Evolutionary conservation across 176 grass and related monocot genomes (phyloP), one percentile per base, ranked within the genome.

Genomic region (Leersia perrieri): DNA sequence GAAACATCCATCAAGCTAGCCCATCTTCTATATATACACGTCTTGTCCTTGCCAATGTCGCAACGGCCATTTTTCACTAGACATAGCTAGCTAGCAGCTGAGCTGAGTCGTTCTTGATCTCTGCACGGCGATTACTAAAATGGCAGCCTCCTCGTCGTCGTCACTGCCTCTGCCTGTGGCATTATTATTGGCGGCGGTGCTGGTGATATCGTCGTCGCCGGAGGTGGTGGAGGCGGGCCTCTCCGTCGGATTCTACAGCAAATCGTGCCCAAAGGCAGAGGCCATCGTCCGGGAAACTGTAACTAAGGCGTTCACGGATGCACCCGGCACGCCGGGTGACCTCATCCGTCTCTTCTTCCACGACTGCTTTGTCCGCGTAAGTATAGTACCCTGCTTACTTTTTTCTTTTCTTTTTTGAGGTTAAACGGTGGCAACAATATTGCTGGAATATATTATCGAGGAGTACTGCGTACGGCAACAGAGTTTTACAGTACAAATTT

Each of bases 341-440:
- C 27, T 82, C 34, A 80, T 87, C 38, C 70, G 85, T 2, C 78
- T 87, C 63, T 81, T 75, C 23, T 87, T 87, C 53, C 85, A 87
- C 33, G 85, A 87, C 64, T 87, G 85, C 72, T 83, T 83, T 7
- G 81, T 83, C 60, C 58, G 81, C 0, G 81, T 83, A 75, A 18
- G 69, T 12, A 29, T 38, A n/a, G 39, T 26, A 29, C 34, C 38
- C 7, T 0, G 22, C n/a, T 25, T 25, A 1, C 0, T 5, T 58
- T n/a, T n/a, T n/a, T n/a, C n/a, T n/a, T n/a, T n/a, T n/a, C n/a
- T n/a, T n/a, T n/a, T n/a, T n/a, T n/a, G n/a, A n/a, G n/a, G n/a
- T n/a, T n/a, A n/a, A n/a, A n/a, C n/a, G n/a, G n/a, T n/a, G n/a
- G n/a, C n/a, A n/a, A n/a, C n/a, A n/a, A n/a, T n/a, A n/a, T n/a